Evolutionary conservation across 768 basidiomycete genomes (phyloP), one percentile per base, ranked within the genome.

Genomic region (Phanerochaete carnosa): DNA sequence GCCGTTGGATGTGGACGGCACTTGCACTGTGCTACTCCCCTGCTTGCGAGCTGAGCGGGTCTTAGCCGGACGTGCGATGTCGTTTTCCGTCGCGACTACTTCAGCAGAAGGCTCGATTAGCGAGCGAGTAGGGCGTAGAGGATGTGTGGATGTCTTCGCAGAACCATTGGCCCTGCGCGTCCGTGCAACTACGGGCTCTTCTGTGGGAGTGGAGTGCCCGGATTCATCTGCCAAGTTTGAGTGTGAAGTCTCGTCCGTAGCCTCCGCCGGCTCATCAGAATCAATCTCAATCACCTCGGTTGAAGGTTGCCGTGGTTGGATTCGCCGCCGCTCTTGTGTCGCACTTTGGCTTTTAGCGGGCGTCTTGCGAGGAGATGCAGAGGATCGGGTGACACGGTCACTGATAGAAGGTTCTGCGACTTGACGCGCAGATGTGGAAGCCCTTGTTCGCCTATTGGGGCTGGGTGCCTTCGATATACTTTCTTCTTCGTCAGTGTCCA

Each of bases 271-370:
- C 35, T 55, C 39, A 5, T 55, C 54, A 39, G 33, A 37, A 28
- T 60, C 66, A 26, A 62, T 22, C 13, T 57, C 64, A 1, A 62
- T 60, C 12, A 60, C 63, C 23, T 60, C 63, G 1, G 43, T 50
- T 25, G 54, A 57, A 12, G 43, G 26, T 30, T 60, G 22, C 39
- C 39, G 39, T 4, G 29, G 37, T 28, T 23, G 58, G 9, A 11
- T 25, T 16, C 7, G 19, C 2, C 16, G 58, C 25, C 51, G 49
- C 15, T 19, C n/a, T 46, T 25, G 30, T 16, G 33, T 7, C 11
- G 49, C 30, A 16, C 22, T 43, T 26, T 33, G 43, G 37, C 30
- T 43, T 22, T 32, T 26, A 1, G 58, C 47, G 51, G 58, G 25
- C 2, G 51, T 1, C 28, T 37, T 37, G 53, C 26, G 30, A 35